Base-by-base conservation (phyloP, 1,284 basidiomycete species). In the Fomitopsis pinicola region DNA sequence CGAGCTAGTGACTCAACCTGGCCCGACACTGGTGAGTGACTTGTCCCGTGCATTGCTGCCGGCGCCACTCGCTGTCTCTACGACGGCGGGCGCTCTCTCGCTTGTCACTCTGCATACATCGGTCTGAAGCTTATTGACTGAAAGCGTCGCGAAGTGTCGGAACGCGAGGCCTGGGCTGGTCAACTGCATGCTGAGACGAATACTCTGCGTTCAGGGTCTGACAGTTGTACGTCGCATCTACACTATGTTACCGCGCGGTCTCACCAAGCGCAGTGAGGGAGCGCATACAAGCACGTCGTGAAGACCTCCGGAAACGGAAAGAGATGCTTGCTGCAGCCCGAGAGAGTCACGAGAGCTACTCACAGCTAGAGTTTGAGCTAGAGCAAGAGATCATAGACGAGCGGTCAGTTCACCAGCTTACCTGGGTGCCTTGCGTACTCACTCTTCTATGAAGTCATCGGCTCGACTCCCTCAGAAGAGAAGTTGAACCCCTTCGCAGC, bases 71-170 rank as follows among this genome's bases (percentile, higher is more conserved):
- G 45, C 45, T n/a, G 26, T 28, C 45, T 15, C 12, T 28, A 19
- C 26, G 45, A 28, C 19, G 45, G 8, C 26, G 45, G 19, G 33
- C 15, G 14, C 50, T 4, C 42, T 44, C 55, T 60, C 14, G 42
- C 63, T 35, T 56, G 56, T 22, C 50, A 19, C 28, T 55, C 44
- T 60, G 45, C 40, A 48, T 28, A 57, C 56, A 46, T 48, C 42
- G 50, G 44, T 58, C 35, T 62, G 59, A 69, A 68, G 64, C 67
- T 72, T 67, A 65, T 67, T 66, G 44, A 65, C 65, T 66, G 58
- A 69, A 71, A 91, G 88, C 78, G 75, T 70, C 85, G 86, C 58
- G 84, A 89, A 74, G 76, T 82, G 60, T 86, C 84, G 46, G 83
- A 88, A 69, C 81, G 83, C 46, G 78, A 86, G 68, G 77, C 79